phyloP scores from a whole-genome alignment of 169 alveolate species.

The Babesia ovis region DNA sequence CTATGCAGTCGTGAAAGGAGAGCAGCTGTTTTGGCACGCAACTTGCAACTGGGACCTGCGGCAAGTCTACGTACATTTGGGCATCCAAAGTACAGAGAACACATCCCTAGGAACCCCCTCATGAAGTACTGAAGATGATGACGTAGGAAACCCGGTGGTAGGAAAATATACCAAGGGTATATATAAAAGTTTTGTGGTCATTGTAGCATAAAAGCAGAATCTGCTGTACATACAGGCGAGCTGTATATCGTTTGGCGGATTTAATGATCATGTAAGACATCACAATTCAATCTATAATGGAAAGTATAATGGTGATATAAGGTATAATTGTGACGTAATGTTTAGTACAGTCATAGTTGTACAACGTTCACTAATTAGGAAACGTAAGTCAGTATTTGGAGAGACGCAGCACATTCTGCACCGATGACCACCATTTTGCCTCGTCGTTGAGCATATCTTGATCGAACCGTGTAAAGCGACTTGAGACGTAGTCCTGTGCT shows the following conservation, averaged over 20 bases:
- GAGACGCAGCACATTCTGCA: slow-evolving; percentile 57
- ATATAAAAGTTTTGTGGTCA: too few relatives aligned
- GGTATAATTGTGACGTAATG: neutral
- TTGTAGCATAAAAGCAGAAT: too few relatives aligned
- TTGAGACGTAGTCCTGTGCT: slow-evolving; percentile 76
- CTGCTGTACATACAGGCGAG: too few relatives aligned
- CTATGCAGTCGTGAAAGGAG: slow-evolving; percentile 64
- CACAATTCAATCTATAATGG: neutral
- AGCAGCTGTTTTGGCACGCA: slow-evolving; percentile 57
- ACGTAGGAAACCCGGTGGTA: too few relatives aligned
- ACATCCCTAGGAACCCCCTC: slow-evolving; percentile 63
- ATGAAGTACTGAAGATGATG: slow-evolving; percentile 21
- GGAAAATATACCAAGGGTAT: too few relatives aligned
- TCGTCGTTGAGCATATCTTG: slow-evolving; percentile 67
- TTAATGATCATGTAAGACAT: neutral
- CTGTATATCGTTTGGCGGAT: neutral
- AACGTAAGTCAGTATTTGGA: slow-evolving; percentile 4
- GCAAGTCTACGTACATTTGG: slow-evolving; percentile 58
- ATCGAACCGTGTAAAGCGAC: slow-evolving; percentile 71
- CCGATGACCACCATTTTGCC: slow-evolving; percentile 70
- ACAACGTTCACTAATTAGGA: neutral
- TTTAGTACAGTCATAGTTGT: neutral
- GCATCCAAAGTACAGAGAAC: slow-evolving; percentile 63
- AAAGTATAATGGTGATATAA: neutral
- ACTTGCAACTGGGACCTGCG: slow-evolving; percentile 61